Evolutionary conservation across 495 filamentous ascomycete genomes (phyloP).

Genomic region (Letharia lupina): DNA sequence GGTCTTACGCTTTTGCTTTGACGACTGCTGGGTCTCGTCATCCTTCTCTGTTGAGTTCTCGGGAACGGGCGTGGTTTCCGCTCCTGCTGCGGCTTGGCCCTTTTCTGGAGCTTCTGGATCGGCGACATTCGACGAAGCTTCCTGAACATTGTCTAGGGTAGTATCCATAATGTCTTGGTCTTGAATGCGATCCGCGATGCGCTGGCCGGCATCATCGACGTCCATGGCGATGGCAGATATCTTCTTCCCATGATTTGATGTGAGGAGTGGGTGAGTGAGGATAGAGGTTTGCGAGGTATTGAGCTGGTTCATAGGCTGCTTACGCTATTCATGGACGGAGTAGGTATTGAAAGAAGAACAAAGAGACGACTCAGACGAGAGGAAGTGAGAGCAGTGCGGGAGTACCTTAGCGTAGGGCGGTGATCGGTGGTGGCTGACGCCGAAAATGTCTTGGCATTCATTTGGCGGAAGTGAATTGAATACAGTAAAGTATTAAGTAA

Average conservation of each 20-base stretch:
- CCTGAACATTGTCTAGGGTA: conserved; percentile 9
- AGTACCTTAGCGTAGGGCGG: conserved; percentile 7
- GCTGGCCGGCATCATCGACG: conserved; percentile 21
- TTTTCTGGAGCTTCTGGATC: conserved; percentile 1
- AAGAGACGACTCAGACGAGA: conserved; percentile 4
- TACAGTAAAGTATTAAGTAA: background rate
- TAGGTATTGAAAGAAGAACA: background rate
- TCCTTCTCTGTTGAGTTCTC: conserved; percentile 14
- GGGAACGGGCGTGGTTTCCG: conserved; percentile 7
- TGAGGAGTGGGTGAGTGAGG: conserved; percentile 5
- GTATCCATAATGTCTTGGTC: conserved; percentile 21
- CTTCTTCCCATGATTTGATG: conserved; percentile 25
- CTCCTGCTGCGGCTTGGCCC: background rate
- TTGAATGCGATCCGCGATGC: conserved; percentile 13
- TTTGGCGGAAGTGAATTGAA: background rate
- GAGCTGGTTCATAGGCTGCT: conserved; percentile 18
- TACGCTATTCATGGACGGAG: conserved; percentile 4
- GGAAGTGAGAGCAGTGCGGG: conserved; percentile 7
- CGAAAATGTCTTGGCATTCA: background rate
- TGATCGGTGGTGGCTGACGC: conserved; percentile 5
- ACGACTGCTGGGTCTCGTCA: conserved; percentile 1
- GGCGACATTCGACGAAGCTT: conserved; percentile 2
- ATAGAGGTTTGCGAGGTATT: conserved; percentile 10
- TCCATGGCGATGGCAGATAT: conserved; percentile 24
- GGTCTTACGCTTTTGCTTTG: conserved; percentile 25